A percentile compares a stretch with the other conserved stretches of the same genome.
Conservation (phyloP, 176 grass and related monocot genomes). For the Zea mays region Zm-B73-REFERENCE-NAM-5.0 NC_050101.1:11012501-11013000, state of each 20-base stretch:
- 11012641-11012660: conserved; percentile 9
- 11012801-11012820: conserved; percentile 21
- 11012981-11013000: background rate
- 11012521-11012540: background rate
- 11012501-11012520: background rate
- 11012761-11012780: conserved; percentile 7
- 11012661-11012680: conserved; percentile 28
- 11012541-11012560: background rate
- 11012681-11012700: conserved; percentile 37
- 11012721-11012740: background rate
- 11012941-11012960: background rate
- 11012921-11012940: conserved; percentile 7
- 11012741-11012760: background rate
- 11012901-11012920: conserved; percentile 16
- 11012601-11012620: conserved; percentile 20
- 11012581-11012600: conserved; percentile 25
- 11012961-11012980: conserved; percentile 36
- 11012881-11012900: conserved; percentile 14
- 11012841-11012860: background rate
- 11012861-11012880: background rate
- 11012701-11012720: background rate
- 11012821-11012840: background rate
- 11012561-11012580: background rate
- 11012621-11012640: conserved; percentile 19
- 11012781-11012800: background rate